Evolutionary conservation across 305 asterid genomes (phyloP), one percentile per base, ranked within the genome.

Genomic region (Plantago lanceolata): DNA sequence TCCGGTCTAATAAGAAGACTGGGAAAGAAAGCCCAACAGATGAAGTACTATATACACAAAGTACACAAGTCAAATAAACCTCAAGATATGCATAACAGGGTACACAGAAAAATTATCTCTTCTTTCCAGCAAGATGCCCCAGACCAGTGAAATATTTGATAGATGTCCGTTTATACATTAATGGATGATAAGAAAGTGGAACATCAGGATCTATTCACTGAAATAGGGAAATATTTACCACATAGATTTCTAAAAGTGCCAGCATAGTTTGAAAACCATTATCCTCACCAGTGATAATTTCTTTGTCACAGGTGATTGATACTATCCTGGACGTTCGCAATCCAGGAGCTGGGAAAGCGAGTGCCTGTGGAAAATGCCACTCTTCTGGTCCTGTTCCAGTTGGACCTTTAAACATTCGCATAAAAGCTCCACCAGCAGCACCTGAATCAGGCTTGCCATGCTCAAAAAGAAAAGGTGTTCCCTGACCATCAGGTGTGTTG

Each of bases 401-500:
- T 67, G 95, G 87, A 68, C 86, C 87, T 76, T 86, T 94, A 74
- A 94, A 94, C 93, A 94, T 94, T 64, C 96, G 95, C 92, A 94
- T 88, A 82, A 94, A 94, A 59, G 87, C 74, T 76, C 96, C 97
- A 81, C 83, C 87, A 69, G 85, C 81, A 57, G 90, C 81, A 71
- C 82, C 82, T 59, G 89, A 71, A 77, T 73, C 83, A 48, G 96
- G 85, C 72, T 84, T 90, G 68, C 95, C 96, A 60, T 88, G 96
- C 67, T 94, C 84, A 77, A 94, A 90, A 73, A 94, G 96, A 81
- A 94, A 94, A 68, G 96, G 97, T 18, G 94, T 50, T 51, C 99
- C 99, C 68, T 85, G 94, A 57, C 97, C 99, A 77, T 90, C 99
- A 43, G 99, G 99, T 63, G 99, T 90, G 78, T 94, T 94, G 48